Evolutionary conservation across 257 asterid genomes (phyloP).

Genomic region (Solanum neorickii): DNA sequence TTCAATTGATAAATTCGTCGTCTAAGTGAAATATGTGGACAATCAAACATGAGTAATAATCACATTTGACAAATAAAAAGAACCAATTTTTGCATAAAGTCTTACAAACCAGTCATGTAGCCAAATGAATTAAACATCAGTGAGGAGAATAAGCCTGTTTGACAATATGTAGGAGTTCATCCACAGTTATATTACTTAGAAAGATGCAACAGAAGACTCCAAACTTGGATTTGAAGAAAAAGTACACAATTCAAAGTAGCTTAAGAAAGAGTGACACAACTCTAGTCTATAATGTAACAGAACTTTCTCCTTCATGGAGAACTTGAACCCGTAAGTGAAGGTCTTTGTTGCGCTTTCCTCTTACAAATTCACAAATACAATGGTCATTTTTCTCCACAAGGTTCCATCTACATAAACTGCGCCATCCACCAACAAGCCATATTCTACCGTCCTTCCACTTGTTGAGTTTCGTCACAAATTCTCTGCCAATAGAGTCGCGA

Average conservation of each 20-base stretch:
- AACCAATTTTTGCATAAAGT: too few species aligned
- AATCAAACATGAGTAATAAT: neutral
- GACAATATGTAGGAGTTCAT: neutral
- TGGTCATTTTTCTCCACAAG: neutral
- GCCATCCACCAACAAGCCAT: slow-evolving; percentile 1
- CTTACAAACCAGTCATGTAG: neutral
- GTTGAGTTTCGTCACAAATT: neutral
- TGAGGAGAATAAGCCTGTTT: neutral
- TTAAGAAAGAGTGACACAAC: neutral
- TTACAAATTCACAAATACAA: slow-evolving; percentile 3
- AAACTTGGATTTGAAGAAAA: neutral
- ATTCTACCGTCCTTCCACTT: slow-evolving; percentile 3
- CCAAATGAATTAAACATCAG: neutral
- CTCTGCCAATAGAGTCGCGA: neutral
- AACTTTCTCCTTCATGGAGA: neutral
- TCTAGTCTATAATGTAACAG: neutral
- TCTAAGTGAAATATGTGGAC: neutral
- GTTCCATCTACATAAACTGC: neutral
- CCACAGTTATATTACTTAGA: neutral
- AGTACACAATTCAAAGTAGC: neutral
- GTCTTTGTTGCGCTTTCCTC: neutral
- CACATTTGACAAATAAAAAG: too few species aligned
- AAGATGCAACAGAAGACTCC: neutral
- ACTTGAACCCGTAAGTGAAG: neutral
- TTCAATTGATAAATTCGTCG: too few species aligned